Evolutionary conservation across 2,329 filamentous ascomycete genomes (phyloP).

Genomic region (Sarocladiaceae sp.): DNA sequence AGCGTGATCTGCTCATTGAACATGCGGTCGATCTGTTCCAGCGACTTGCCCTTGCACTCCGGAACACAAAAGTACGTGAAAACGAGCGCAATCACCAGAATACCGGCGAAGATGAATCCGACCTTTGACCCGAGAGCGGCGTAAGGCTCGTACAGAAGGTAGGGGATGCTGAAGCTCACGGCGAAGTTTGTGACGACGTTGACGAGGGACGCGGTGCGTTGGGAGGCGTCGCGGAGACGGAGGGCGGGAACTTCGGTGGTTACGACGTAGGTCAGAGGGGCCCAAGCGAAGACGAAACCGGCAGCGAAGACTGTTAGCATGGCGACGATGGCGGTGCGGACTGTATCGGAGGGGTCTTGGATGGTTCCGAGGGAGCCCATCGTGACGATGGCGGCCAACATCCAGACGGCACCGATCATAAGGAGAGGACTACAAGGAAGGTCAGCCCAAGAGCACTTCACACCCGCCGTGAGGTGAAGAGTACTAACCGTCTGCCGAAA

Average conservation of each 20-base stretch:
- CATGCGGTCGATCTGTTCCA: slow-evolving; percentile 21
- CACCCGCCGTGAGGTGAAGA: too few species aligned
- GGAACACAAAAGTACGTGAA: slow-evolving; percentile 18
- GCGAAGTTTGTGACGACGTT: slow-evolving; percentile 27
- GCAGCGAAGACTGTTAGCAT: slow-evolving; percentile 23
- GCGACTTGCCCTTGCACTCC: slow-evolving; percentile 17
- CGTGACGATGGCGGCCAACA: slow-evolving; percentile 21
- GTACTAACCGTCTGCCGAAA: slow-evolving; percentile 1
- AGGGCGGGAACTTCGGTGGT: slow-evolving; percentile 26
- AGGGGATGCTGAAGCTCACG: slow-evolving; percentile 31
- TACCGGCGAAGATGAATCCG: slow-evolving; percentile 17
- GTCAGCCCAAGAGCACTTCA: too few species aligned
- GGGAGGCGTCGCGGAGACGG: slow-evolving; percentile 25
- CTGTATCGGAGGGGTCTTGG: slow-evolving; percentile 7
- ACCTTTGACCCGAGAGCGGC: slow-evolving; percentile 29
- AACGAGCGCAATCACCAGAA: slow-evolving; percentile 12
- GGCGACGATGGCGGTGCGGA: slow-evolving; percentile 23
- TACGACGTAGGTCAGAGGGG: slow-evolving; percentile 27
- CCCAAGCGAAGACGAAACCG: slow-evolving; percentile 27
- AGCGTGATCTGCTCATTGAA: slow-evolving; percentile 16
- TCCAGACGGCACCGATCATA: slow-evolving; percentile 19
- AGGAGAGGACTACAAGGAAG: slow-evolving; percentile 12
- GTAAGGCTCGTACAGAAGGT: slow-evolving; percentile 29
- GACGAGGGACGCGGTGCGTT: slow-evolving; percentile 21
- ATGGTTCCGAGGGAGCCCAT: slow-evolving; percentile 28